Evolutionary conservation across 352 stramenopile genomes (phyloP), one percentile per base, ranked within the genome.

Genomic region (Halophytophthora batemanensis): DNA sequence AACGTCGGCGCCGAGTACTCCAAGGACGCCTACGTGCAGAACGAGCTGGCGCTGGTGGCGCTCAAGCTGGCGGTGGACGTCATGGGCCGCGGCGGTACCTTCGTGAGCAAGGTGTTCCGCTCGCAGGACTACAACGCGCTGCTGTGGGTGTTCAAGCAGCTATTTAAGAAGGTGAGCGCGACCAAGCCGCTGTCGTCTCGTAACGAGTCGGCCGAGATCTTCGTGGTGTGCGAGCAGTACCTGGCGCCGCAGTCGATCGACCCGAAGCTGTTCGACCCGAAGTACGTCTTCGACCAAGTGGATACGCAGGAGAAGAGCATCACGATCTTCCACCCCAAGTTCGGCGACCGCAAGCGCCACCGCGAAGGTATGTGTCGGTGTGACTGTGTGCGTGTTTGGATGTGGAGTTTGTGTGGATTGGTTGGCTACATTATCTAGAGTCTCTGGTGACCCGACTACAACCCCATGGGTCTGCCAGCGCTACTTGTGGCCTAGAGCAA

Each of bases 171-270:
- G 38, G 96, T 99, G 11, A 90, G 96, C 57, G 96, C 96, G 0
- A 98, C 98, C 43, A 99, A 99, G 76, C 98, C 98, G n/a, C 79
- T 96, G 29, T 98, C 95, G 10, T 98, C 89, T 50, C 90, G 98
- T 74, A 96, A 93, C 59, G 96, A 99, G 61, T 99, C 95, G 11
- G 97, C 98, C n/a, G 98, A 99, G 76, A 99, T 99, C 65, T 99
- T 99, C 71, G 94, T 99, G 15, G 92, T 99, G 1, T 99, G 97
- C 68, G 70, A 93, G 54, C 81, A 94, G 25, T 99, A 98, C 69
- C 68, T 98, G 35, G 92, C 89, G 4, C 97, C 97, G 1, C 82
- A 98, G 50, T 98, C 96, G 41, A 98, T 99, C 61, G 98, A 99
- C 71, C 77, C 96, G 1, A 93, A 97, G 53, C 79, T 99, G 21